Conservation (phyloP, 495 filamentous ascomycete species). For the Neohortaea acidophila region DNA sequence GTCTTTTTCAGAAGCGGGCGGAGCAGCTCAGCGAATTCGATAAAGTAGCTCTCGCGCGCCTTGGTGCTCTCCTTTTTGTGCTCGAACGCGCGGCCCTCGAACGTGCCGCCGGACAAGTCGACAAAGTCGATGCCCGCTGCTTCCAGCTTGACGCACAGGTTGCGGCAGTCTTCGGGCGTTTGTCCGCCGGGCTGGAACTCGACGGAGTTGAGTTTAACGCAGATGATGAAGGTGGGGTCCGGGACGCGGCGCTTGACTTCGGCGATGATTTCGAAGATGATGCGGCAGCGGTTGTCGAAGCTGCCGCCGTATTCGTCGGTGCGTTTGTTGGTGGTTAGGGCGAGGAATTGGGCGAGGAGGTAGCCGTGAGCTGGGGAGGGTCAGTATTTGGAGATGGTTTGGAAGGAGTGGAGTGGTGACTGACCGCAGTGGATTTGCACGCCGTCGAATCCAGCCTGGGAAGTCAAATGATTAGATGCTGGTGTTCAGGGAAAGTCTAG, state of each 20-base stretch:
- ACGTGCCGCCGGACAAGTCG: slow-evolving; percentile 50
- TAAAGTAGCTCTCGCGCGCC: slow-evolving; percentile 47
- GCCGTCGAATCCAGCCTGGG: slow-evolving; percentile 19
- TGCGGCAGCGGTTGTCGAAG: slow-evolving; percentile 21
- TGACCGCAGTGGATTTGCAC: slow-evolving; percentile 19
- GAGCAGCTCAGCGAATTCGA: slow-evolving; percentile 49
- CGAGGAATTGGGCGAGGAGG: slow-evolving; percentile 25
- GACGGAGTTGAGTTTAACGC: slow-evolving; percentile 53
- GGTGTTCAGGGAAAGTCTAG: too few relatives aligned
- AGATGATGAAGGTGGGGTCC: slow-evolving; percentile 36
- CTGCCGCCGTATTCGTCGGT: slow-evolving; percentile 26
- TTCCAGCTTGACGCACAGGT: slow-evolving; percentile 41
- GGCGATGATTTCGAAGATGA: slow-evolving; percentile 25
- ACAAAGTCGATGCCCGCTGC: slow-evolving; percentile 43
- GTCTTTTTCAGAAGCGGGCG: slow-evolving; percentile 37
- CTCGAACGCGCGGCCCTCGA: slow-evolving; percentile 39
- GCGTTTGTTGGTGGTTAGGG: slow-evolving; percentile 22
- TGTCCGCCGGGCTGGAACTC: slow-evolving; percentile 51
- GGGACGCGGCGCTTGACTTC: slow-evolving; percentile 14
- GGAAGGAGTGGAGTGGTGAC: not conserved
- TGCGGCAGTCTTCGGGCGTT: slow-evolving; percentile 36
- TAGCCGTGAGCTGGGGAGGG: slow-evolving; percentile 21
- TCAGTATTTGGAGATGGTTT: not conserved
- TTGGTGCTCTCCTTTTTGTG: slow-evolving; percentile 41
- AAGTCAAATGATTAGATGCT: too few relatives aligned